phyloP scores from a whole-genome alignment of 805 yeast species.

The Groenewaldozyma salmanticensis region DNA sequence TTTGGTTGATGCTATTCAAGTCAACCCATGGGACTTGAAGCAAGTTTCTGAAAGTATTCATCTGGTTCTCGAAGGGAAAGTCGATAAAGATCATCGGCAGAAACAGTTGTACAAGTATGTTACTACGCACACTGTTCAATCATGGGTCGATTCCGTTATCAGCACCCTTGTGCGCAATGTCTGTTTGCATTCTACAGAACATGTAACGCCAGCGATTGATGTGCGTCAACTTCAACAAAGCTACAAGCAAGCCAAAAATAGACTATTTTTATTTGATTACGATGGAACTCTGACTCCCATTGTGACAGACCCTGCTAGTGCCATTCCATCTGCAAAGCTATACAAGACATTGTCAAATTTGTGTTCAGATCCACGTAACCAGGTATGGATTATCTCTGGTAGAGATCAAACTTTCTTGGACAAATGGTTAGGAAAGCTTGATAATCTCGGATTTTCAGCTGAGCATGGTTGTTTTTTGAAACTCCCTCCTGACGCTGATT shows the following conservation, averaged over 20 bases:
- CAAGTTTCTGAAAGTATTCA: conserved; percentile 83
- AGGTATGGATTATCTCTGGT: conserved; percentile 93
- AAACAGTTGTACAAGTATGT: conserved; percentile 52
- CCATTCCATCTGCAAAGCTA: conserved; percentile 78
- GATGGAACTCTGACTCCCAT: conserved; percentile 98
- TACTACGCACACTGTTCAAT: conserved; percentile 60
- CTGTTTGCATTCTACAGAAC: conserved; percentile 33
- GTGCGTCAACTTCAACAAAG: conserved; percentile 51
- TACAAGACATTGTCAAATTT: conserved; percentile 49
- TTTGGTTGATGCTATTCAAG: conserved; percentile 43
- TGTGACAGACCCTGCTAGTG: conserved; percentile 96
- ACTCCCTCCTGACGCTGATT: conserved; percentile 39
- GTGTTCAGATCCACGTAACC: conserved; percentile 67
- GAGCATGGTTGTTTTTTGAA: conserved; percentile 97
- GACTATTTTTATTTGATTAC: conserved; percentile 86
- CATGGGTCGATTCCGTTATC: conserved; percentile 65
- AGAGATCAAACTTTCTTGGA: conserved; percentile 86
- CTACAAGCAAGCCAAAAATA: conserved; percentile 51
- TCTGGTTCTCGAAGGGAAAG: conserved; percentile 46
- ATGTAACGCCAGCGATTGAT: conserved; percentile 75
- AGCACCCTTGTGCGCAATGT: conserved; percentile 31
- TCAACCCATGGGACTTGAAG: conserved; percentile 95
- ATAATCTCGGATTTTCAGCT: conserved; percentile 73
- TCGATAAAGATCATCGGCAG: conserved; percentile 26
- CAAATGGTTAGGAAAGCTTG: conserved; percentile 71